Percentiles rank a stretch among this genome's conserved stretches.
These are phyloP conservation scores for Microbotryomycetes sp. DNA, from an alignment of 1,284 basidiomycete species.

Conservation along the genomic window DNA sequence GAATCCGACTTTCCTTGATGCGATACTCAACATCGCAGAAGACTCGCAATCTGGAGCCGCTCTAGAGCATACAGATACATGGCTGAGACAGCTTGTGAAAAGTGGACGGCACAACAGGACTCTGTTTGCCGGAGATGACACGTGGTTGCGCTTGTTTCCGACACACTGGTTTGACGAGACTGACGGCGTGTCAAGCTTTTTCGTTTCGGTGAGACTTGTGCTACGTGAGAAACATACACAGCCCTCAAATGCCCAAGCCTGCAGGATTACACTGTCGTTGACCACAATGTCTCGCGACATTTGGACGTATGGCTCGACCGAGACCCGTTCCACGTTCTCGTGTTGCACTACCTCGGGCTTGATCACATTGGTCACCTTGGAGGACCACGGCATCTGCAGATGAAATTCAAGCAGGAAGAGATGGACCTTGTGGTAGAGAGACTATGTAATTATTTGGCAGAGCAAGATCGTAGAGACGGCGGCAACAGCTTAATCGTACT, in stretches of 20 bases:
- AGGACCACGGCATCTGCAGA: slow-evolving; percentile 24
- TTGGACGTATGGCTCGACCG: slow-evolving; percentile 5
- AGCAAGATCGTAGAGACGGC: slow-evolving; percentile 11
- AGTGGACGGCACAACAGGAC: background rate
- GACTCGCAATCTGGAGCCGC: slow-evolving; percentile 9
- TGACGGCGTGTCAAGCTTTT: slow-evolving; percentile 31
- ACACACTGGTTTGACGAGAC: slow-evolving; percentile 20
- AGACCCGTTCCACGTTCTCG: slow-evolving; percentile 23
- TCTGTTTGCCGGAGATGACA: slow-evolving; percentile 32
- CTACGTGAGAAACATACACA: too few species aligned
- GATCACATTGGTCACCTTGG: slow-evolving; percentile 34
- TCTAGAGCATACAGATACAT: slow-evolving; percentile 28
- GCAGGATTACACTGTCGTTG: too few species aligned
- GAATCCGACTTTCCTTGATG: slow-evolving; percentile 33
- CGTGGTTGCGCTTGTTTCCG: slow-evolving; percentile 32
- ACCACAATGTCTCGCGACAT: slow-evolving; percentile 31
- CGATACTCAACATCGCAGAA: slow-evolving; percentile 30
- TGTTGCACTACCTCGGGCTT: slow-evolving; percentile 33
- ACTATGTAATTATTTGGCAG: slow-evolving; percentile 6
- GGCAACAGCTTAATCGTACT: slow-evolving; percentile 25
- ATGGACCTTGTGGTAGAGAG: slow-evolving; percentile 24
- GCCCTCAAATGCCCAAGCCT: too few species aligned
- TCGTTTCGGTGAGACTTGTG: slow-evolving; percentile 24
- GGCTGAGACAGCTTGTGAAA: slow-evolving; percentile 14
- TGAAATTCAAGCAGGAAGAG: slow-evolving; percentile 31